Evolutionary conservation across 2,329 filamentous ascomycete genomes (phyloP), one percentile per base, ranked within the genome.

Genomic region (Nemania serpens): DNA sequence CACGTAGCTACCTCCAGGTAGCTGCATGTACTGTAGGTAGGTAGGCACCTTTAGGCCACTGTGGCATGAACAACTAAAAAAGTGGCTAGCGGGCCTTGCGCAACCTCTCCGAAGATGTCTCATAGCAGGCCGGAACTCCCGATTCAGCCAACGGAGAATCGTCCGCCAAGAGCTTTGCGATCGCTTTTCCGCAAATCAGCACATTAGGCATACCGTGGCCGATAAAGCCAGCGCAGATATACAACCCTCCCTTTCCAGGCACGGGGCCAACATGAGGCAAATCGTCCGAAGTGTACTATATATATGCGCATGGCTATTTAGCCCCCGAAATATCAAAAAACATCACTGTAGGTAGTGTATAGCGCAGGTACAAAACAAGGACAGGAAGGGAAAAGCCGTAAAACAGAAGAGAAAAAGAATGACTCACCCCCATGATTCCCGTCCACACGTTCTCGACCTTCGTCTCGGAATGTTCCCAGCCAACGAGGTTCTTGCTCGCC

Each of bases 401-500:
- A 46, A 22, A 41, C 15, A 42, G 10, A 13, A 13, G 17, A 22
- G 18, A 22, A 22, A 25, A 13, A 12, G 20, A 20, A 47, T 10
- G 3, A 66, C 67, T 69, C 54, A 71, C 67, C 5, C 67, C 68
- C 68, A 70, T 66, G 45, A 72, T 69, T 0, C 73, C 74, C 39
- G 74, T 74, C 75, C 76, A 78, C 1, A 77, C 63, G 1, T 68
- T 66, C 22, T 71, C 53, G 1, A 71, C 64, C 49, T 69, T 51
- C 4, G 77, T 78, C 4, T 70, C 72, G 18, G 72, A 78, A 2
- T 76, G 64, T 49, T 82, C 78, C 82, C 81, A 85, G 0, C 81
- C 82, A 1, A 62, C 69, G 56, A 83, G 83, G 49, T 75, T 75
- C 5, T 74, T 69, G 61, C 80, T 78, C 77, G 84, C 83, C 55